phyloP scores from a whole-genome alignment of 202 grass and related monocot genomes.

The Musa balbisiana region DNA sequence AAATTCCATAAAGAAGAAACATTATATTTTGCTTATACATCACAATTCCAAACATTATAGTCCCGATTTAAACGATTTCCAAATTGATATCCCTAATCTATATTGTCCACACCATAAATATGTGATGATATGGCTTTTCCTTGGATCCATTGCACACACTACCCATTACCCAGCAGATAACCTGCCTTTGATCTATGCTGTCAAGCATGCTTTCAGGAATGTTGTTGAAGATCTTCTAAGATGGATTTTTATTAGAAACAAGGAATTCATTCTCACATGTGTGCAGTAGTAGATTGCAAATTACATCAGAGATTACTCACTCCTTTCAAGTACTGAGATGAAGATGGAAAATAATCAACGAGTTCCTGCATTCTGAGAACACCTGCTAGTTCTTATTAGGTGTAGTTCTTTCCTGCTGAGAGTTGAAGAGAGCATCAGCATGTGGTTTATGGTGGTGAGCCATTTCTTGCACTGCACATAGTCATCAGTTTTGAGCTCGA shows the following conservation, averaged over 20 bases:
- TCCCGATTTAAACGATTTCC: too few relatives aligned
- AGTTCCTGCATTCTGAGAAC: not conserved
- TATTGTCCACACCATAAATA: too few relatives aligned
- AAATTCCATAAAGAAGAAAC: too few relatives aligned
- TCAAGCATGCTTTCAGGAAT: too few relatives aligned
- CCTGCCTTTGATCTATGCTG: too few relatives aligned
- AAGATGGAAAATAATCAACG: not conserved
- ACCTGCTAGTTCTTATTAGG: constrained; percentile 15
- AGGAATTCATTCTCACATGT: not conserved
- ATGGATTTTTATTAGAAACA: not conserved
- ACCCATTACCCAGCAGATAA: too few relatives aligned
- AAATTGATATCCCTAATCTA: too few relatives aligned
- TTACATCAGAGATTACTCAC: not conserved
- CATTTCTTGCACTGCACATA: constrained; percentile 79
- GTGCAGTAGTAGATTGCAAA: not conserved
- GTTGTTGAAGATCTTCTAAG: not conserved
- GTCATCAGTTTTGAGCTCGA: constrained; percentile 73
- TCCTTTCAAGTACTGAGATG: not conserved
- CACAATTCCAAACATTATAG: too few relatives aligned
- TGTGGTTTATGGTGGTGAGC: constrained; percentile 71
- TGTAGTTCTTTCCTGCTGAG: constrained; percentile 23
- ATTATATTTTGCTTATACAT: too few relatives aligned
- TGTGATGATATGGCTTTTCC: too few relatives aligned
- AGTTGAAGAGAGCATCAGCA: constrained; percentile 68
- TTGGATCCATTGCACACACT: too few relatives aligned